Percentiles rank a stretch among this genome's conserved stretches.
Evolutionary conservation across 2,329 filamentous ascomycete genomes (phyloP).

Genomic region (Neofusicoccum kwambonambiense): DNA sequence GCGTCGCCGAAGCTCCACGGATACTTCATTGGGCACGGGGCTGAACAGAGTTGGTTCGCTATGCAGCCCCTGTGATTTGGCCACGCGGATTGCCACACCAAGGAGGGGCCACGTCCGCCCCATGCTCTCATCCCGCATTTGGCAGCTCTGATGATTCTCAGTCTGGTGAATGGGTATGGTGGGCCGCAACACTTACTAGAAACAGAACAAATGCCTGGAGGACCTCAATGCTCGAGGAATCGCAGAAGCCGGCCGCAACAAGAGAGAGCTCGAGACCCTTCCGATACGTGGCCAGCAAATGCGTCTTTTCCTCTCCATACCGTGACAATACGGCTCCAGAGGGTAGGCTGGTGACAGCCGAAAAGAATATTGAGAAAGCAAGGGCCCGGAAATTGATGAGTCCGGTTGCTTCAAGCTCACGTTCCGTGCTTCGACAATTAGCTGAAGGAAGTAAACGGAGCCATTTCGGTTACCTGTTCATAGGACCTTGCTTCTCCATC

Average conservation of each 20-base stretch:
- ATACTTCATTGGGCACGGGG: conserved; percentile 35
- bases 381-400: conserved; percentile 28
- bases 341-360: conserved; percentile 34
- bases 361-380: conserved; percentile 36
- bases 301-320: conserved; percentile 33
- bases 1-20: conserved; percentile 36
- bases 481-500: neutral
- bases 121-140: conserved; percentile 36
- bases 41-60: conserved; percentile 37
- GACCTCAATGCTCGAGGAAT: conserved; percentile 36
- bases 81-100: conserved; percentile 36
- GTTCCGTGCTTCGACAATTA: neutral
- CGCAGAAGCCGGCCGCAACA: conserved; percentile 35
- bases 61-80: conserved; percentile 37
- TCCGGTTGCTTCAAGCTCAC: neutral
- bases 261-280: conserved; percentile 36
- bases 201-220: conserved; percentile 36
- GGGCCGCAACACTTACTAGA: neutral
- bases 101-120: conserved; percentile 39
- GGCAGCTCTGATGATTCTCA: neutral
- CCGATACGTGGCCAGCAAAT: conserved; percentile 32
- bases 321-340: conserved; percentile 29
- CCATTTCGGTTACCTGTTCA: neutral
- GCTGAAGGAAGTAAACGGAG: neutral
- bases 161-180: neutral